Evolutionary conservation across 805 yeast species (phyloP), one percentile per base, ranked within the genome.

Genomic region (Yamadazyma endophytica): DNA sequence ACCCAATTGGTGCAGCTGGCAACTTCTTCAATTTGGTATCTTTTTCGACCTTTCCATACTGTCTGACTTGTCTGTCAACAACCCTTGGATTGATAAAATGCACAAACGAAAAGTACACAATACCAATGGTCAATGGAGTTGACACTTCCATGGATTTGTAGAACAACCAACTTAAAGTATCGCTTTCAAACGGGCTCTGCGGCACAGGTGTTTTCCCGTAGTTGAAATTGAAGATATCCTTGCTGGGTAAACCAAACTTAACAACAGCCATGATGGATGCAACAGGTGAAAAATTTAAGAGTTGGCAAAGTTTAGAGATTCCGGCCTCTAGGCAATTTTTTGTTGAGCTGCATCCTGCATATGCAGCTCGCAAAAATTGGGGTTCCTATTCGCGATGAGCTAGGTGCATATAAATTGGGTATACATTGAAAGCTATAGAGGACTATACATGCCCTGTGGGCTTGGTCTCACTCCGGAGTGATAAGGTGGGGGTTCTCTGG

Each of bases 91-190:
- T 81, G 38, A 68, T 48, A 19, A 57, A 44, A 47, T 80, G 85
- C 26, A 79, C 84, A 13, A 67, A 51, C 6, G 68, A 55, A 40
- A 82, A 82, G 50, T 80, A 80, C 12, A 68, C 60, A 4, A 75
- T 39, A 9, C 83, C 82, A 33, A 80, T 68, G 11, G 73, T 56
- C 39, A 79, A 43, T 3, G 85, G 83, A 13, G 79, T 71, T 15
- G 64, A 45, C 23, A 68, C 67, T 35, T 70, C 63, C 67, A 79
- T 61, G 16, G 75, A 56, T 8, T 37, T 17, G 13, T 61, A 54
- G 43, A 68, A 75, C 5, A 72, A 32, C 12, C 21, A 28, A 13
- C 61, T 51, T 29, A 73, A 40, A 34, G 38, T 40, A 20, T 44
- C 47, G 34, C 44, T 40, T 21, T 49, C 33, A 35, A 65, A 64